Conservation (phyloP, 192 early-diverging fungal genomes). For the Chytriomyces confervae region DNA sequence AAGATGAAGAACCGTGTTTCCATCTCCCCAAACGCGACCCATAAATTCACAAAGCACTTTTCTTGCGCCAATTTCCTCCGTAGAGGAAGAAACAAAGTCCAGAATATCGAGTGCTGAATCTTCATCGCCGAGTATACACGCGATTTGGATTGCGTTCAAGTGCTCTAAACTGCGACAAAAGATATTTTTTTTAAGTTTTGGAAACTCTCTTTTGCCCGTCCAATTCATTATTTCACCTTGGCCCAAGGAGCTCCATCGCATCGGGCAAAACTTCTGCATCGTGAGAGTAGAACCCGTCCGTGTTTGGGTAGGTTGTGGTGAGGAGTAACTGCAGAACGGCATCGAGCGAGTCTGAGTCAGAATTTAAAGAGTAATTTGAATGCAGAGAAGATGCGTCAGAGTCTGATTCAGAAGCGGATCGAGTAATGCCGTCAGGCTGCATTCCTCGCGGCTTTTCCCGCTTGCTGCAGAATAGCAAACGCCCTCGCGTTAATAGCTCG, state of each 20-base stretch:
- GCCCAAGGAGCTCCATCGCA: conserved; percentile 64
- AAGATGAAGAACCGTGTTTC: conserved; percentile 70
- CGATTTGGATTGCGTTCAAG: conserved; percentile 69
- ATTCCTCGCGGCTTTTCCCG: too few relatives aligned
- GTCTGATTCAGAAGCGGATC: too few relatives aligned
- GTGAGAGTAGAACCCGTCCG: conserved; percentile 58
- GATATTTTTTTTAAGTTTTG: not conserved
- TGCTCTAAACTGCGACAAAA: conserved; percentile 46
- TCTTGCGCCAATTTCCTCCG: conserved; percentile 64
- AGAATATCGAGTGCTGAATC: conserved; percentile 68
- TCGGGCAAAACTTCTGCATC: conserved; percentile 66
- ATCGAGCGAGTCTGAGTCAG: conserved; percentile 7
- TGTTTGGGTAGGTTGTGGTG: conserved; percentile 60
- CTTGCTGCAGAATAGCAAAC: too few relatives aligned
- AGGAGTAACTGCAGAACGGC: conserved; percentile 47
- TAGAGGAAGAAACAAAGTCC: conserved; percentile 60
- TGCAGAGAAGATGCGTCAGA: too few relatives aligned
- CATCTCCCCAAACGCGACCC: conserved; percentile 71
- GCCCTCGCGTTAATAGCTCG: too few relatives aligned
- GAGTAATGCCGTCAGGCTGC: too few relatives aligned
- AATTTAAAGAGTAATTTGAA: too few relatives aligned
- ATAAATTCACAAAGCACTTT: conserved; percentile 72
- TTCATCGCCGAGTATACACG: conserved; percentile 68
- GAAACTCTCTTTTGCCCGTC: not conserved
- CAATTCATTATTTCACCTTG: conserved; percentile 39